These are phyloP conservation scores for Quercus berberidifolia DNA, from an alignment of 306 rosid species.

Conservation along the genomic window DNA sequence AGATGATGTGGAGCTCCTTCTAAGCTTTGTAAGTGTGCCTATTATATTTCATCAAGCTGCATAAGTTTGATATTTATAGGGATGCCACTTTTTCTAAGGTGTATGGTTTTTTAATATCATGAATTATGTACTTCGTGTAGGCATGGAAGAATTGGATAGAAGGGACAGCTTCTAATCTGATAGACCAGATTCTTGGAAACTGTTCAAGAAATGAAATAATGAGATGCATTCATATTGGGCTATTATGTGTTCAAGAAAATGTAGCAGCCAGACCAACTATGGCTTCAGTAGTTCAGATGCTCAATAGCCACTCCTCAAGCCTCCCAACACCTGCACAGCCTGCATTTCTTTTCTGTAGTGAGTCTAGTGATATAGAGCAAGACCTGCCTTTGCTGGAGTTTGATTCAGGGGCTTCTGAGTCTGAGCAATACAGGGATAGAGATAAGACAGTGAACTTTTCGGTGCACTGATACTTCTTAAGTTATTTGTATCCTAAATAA, in stretches of 20 bases:
- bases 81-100: too few relatives aligned
- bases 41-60: too few relatives aligned
- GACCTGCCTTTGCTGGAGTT: background rate
- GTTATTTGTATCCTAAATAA: too few relatives aligned
- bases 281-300: background rate
- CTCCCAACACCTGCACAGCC: slow-evolving; percentile 11
- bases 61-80: too few relatives aligned
- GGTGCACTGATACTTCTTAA: too few relatives aligned
- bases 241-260: too few relatives aligned
- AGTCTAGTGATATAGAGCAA: background rate
- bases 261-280: background rate
- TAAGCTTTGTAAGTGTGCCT: slow-evolving; percentile 7
- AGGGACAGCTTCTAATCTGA: background rate
- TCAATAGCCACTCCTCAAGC: slow-evolving; percentile 9
- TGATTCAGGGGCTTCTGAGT: too few relatives aligned
- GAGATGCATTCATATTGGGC: too few relatives aligned
- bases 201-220: background rate
- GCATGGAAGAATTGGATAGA: slow-evolving; percentile 16
- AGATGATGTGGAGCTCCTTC: slow-evolving; percentile 10
- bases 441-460: too few relatives aligned
- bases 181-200: background rate
- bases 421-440: too few relatives aligned
- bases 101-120: background rate
- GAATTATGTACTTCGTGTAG: background rate
- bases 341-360: background rate